Evolutionary conservation across 1,284 basidiomycete genomes (phyloP).

Genomic region (Apiotrichum siamense): DNA sequence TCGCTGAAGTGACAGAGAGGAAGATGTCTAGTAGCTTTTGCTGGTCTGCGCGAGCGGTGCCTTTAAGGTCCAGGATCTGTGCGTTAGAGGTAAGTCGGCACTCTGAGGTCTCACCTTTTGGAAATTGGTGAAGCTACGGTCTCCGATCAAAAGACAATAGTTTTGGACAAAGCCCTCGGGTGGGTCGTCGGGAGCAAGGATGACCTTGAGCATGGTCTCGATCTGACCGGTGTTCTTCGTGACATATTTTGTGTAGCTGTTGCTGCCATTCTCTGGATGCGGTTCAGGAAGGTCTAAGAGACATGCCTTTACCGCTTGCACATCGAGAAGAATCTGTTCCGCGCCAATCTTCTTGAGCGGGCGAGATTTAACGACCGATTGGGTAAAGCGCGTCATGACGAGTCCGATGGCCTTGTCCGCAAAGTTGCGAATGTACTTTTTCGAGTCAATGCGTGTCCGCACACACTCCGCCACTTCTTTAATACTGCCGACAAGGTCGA

Average conservation of each 20-base stretch:
- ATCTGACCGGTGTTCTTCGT: conserved; percentile 71
- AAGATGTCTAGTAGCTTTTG: conserved; percentile 86
- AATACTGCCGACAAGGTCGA: conserved; percentile 82
- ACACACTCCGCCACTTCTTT: conserved; percentile 54
- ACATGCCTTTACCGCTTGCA: conserved; percentile 78
- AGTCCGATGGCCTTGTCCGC: conserved; percentile 84
- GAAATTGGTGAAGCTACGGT: conserved; percentile 89
- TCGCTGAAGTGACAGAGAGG: conserved; percentile 80
- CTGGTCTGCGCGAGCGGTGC: conserved; percentile 76
- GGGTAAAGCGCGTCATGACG: conserved; percentile 75
- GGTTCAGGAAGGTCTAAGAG: conserved; percentile 66
- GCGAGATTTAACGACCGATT: conserved; percentile 75
- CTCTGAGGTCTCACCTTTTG: conserved; percentile 71
- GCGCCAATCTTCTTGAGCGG: conserved; percentile 85
- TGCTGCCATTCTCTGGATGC: conserved; percentile 35
- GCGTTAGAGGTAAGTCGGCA: background rate
- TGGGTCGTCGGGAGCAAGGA: conserved; percentile 86
- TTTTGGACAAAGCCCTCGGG: conserved; percentile 87
- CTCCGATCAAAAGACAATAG: conserved; percentile 84
- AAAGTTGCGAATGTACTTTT: conserved; percentile 85
- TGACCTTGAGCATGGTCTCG: conserved; percentile 87
- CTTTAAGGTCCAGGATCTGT: conserved; percentile 90
- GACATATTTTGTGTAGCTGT: conserved; percentile 65
- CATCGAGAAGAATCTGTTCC: conserved; percentile 85
- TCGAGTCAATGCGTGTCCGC: conserved; percentile 65